These are phyloP conservation scores for Grosmannia huntii DNA, from an alignment of 2,329 filamentous ascomycete genomes.

Conservation along the genomic window DNA sequence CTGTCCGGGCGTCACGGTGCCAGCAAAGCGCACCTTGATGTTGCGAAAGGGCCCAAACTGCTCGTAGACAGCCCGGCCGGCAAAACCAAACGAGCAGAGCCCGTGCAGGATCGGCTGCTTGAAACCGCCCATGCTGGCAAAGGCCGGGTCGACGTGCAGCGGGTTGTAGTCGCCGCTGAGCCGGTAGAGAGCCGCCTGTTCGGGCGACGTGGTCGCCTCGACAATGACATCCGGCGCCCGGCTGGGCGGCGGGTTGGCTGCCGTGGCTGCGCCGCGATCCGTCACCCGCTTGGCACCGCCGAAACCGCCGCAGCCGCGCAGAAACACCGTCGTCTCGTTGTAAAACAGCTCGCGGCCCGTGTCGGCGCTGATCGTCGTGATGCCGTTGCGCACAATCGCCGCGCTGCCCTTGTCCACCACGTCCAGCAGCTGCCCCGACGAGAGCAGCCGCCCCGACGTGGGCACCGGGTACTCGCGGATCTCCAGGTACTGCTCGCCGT, in stretches of 20 bases:
- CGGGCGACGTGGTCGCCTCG: slow-evolving; percentile 74
- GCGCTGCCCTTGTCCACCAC: slow-evolving; percentile 93
- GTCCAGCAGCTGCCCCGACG: slow-evolving; percentile 72
- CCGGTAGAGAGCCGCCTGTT: slow-evolving; percentile 88
- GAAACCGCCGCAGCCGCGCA: slow-evolving; percentile 83
- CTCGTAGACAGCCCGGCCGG: slow-evolving; percentile 79
- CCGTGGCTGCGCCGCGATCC: slow-evolving; percentile 70
- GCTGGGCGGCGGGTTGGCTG: slow-evolving; percentile 63
- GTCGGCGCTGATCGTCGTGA: slow-evolving; percentile 71
- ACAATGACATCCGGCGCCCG: slow-evolving; percentile 69
- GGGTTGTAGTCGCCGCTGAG: slow-evolving; percentile 93
- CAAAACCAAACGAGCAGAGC: slow-evolving; percentile 88
- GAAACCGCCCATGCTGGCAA: slow-evolving; percentile 93
- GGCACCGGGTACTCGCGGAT: slow-evolving; percentile 85
- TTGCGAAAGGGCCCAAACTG: slow-evolving; percentile 75
- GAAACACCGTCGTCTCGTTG: slow-evolving; percentile 89
- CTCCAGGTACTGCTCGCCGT: slow-evolving; percentile 97
- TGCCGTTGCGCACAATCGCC: slow-evolving; percentile 67
- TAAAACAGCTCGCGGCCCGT: slow-evolving; percentile 90
- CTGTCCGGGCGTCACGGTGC: slow-evolving; percentile 73
- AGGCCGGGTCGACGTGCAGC: slow-evolving; percentile 86
- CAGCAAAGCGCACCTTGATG: slow-evolving; percentile 85
- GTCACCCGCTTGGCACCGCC: slow-evolving; percentile 65
- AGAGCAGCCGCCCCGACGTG: slow-evolving; percentile 64
- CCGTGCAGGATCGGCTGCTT: slow-evolving; percentile 89